Evolutionary conservation across 805 yeast genomes (phyloP), one percentile per base, ranked within the genome.

Genomic region (Candida insectalens): DNA sequence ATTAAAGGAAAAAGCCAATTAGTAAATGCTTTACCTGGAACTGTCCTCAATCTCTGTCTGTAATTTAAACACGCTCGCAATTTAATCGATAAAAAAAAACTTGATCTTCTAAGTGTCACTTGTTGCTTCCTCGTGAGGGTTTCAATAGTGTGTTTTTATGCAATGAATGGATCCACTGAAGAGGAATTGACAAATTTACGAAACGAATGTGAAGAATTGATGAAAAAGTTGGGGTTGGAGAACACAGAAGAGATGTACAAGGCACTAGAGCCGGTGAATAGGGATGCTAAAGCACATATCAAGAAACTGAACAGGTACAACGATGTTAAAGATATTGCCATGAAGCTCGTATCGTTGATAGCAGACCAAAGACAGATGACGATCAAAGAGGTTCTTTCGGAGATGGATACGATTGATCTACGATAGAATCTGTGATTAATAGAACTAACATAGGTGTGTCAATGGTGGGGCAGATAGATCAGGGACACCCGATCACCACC

Each of bases 291-390:
- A 27, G 46, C 50, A 19, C 84, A 80, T 42, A 73, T 79, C 17
- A 47, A 51, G 19, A 61, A 63, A 33, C 52, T 79, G 26, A 72
- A 74, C 40, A 55, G 60, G 35, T 80, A 78, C 51, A 75, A 79
- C 45, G 83, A 77, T 39, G 53, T 80, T 17, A 68, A 71, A 44
- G 87, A 79, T 46, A 62, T 66, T 2, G 82, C 83, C 0, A 46
- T 76, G 34, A 65, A 69, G 5, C 49, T 80, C 39, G 67, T 75
- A 8, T 67, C 70, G 27, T 51, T 75, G 60, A 74, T 79, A 21
- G 80, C 83, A 1, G 74, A 71, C 33, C 79, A 74, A 38, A 61
- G 73, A 38, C 57, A 63, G 18, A 55, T 69, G 19, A 59, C 66
- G 29, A 47, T 71, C 4, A 52, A 57, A 9, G 74, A 67, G 25